A percentile compares a stretch with the other conserved stretches of the same genome.
Evolutionary conservation across 2,329 filamentous ascomycete species (phyloP).

Genomic region (Exutisphaerella laricina): DNA sequence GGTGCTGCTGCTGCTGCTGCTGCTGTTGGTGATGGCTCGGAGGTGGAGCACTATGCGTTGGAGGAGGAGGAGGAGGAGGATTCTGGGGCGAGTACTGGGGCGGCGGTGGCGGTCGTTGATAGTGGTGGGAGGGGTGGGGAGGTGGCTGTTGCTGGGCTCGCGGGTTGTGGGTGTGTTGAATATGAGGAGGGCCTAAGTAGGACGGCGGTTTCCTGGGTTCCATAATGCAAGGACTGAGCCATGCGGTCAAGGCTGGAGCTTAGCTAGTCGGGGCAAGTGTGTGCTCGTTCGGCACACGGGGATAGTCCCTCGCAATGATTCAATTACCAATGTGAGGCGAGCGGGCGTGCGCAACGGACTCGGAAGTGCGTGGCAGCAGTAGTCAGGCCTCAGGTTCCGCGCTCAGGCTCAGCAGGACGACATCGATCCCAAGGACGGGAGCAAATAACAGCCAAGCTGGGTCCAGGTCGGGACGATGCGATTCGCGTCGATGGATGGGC

Average conservation of each 20-base stretch:
- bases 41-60: constrained; percentile 11
- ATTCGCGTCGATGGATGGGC: no score
- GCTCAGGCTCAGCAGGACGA: constrained; percentile 13
- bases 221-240: constrained; percentile 20
- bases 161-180: constrained; percentile 4
- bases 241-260: constrained; percentile 23
- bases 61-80: constrained; percentile 15
- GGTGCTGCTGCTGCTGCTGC: constrained; percentile 16
- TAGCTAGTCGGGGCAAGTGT: constrained; percentile 3
- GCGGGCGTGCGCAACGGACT: constrained; percentile 14
- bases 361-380: no score
- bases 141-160: constrained; percentile 8
- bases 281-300: constrained; percentile 19
- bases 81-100: constrained; percentile 8
- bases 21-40: constrained; percentile 7
- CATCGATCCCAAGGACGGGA: constrained; percentile 7
- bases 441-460: constrained; percentile 7
- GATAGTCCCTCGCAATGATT: constrained; percentile 9
- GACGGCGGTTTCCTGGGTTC: constrained; percentile 21
- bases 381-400: no score
- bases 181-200: constrained; percentile 15
- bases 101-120: constrained; percentile 12
- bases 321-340: constrained; percentile 4
- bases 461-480: constrained; percentile 2
- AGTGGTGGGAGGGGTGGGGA: constrained; percentile 11